Percentiles rank a stretch among this genome's conserved stretches.
phyloP scores from a whole-genome alignment of 164 flowering plant species.

The Amborella trichopoda region DNA sequence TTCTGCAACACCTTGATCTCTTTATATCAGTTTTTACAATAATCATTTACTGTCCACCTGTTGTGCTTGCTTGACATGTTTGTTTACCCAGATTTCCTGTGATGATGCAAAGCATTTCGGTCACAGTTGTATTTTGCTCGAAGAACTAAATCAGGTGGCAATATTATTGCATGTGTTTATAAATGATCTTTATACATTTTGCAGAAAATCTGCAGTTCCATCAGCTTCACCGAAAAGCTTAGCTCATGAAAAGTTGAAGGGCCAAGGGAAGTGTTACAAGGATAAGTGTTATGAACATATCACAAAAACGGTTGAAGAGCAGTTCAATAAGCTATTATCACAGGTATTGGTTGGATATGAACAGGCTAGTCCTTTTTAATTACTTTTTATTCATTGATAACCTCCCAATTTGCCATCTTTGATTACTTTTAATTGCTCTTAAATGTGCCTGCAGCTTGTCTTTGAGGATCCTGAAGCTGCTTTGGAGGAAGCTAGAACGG shows the following conservation, averaged over 20 bases:
- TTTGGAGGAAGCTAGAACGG: slow-evolving; percentile 87
- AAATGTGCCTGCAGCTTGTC: slow-evolving; percentile 46
- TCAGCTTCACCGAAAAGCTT: slow-evolving; percentile 48
- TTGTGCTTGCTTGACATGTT: too few relatives aligned
- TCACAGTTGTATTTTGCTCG: too few relatives aligned
- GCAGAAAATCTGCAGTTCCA: slow-evolving; percentile 53
- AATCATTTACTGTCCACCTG: too few relatives aligned
- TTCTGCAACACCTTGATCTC: too few relatives aligned
- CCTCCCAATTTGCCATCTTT: background rate
- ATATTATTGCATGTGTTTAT: background rate
- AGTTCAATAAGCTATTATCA: slow-evolving; percentile 64
- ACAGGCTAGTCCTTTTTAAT: background rate
- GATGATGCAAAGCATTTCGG: too few relatives aligned
- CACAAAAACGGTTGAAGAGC: slow-evolving; percentile 70
- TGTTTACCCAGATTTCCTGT: too few relatives aligned
- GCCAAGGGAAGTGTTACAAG: slow-evolving; percentile 89
- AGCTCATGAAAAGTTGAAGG: slow-evolving; percentile 58
- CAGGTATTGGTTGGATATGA: slow-evolving; percentile 31
- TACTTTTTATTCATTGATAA: background rate
- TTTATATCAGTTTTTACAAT: too few relatives aligned
- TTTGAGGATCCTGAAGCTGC: slow-evolving; percentile 83
- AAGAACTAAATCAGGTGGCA: too few relatives aligned
- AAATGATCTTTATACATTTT: background rate
- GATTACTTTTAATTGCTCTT: background rate
- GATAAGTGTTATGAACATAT: slow-evolving; percentile 97